phyloP scores from a whole-genome alignment of 306 rosid species.

The Cucumis melo region DNA sequence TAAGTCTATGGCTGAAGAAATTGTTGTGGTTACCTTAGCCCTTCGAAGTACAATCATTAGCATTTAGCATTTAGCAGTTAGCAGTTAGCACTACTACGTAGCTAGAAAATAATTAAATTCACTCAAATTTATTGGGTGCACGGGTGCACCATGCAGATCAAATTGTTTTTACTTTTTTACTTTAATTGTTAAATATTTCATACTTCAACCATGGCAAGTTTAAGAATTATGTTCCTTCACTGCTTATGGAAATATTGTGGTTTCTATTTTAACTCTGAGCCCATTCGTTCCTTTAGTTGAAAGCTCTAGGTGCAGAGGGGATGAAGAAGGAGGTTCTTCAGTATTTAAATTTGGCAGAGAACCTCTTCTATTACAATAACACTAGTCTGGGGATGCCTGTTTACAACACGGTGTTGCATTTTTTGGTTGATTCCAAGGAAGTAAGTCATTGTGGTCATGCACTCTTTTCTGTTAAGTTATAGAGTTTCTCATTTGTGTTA shows the following conservation, averaged over 20 bases:
- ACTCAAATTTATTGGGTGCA: background rate
- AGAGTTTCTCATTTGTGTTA: constrained; percentile 5
- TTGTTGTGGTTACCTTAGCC: background rate
- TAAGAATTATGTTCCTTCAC: background rate
- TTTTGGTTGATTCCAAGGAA: constrained; percentile 50
- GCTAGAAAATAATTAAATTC: background rate
- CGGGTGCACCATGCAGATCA: background rate
- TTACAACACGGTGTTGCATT: constrained; percentile 47
- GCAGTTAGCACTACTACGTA: background rate
- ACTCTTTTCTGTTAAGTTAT: constrained; percentile 16
- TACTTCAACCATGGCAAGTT: background rate
- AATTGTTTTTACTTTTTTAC: background rate
- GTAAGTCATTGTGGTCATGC: constrained; percentile 32
- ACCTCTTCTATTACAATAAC: constrained; percentile 33
- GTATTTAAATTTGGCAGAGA: constrained; percentile 60
- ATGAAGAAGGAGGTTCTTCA: constrained; percentile 54
- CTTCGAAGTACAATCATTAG: background rate
- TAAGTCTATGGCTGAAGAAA: background rate
- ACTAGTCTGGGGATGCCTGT: constrained; percentile 34
- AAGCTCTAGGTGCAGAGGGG: constrained; percentile 71
- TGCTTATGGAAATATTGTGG: constrained; percentile 1
- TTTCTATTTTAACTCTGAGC: background rate
- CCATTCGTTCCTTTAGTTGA: constrained; percentile 28
- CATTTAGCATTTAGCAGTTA: background rate
- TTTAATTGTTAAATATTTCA: background rate